phyloP scores from a whole-genome alignment of 768 basidiomycete genomes.

The Leccinellum rugosiceps region DNA sequence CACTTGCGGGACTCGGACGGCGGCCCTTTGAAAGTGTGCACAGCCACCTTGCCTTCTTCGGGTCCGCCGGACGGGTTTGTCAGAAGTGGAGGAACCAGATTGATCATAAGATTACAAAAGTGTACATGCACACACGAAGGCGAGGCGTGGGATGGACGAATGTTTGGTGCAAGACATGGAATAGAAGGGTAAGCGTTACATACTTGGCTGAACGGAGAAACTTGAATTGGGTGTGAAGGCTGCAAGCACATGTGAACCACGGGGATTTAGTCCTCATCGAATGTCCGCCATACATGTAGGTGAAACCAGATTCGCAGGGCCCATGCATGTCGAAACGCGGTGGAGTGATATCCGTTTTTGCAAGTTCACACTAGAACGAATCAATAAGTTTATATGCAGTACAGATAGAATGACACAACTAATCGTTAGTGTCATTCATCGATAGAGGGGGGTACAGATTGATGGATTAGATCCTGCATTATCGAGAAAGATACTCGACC shows the following conservation, averaged over 20 bases:
- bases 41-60: slow-evolving; percentile 47
- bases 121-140: slow-evolving; percentile 55
- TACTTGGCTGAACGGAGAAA: neutral
- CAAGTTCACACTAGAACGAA: slow-evolving; percentile 47
- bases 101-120: slow-evolving; percentile 68
- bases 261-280: slow-evolving; percentile 64
- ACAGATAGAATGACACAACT: neutral
- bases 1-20: neutral
- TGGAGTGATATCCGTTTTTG: slow-evolving; percentile 58
- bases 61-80: slow-evolving; percentile 55
- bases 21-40: slow-evolving; percentile 38
- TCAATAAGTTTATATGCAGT: slow-evolving; percentile 37
- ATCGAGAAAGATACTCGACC: slow-evolving; percentile 57
- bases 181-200: slow-evolving; percentile 50
- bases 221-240: neutral
- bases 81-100: slow-evolving; percentile 46
- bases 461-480: slow-evolving; percentile 60
- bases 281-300: slow-evolving; percentile 65
- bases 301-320: slow-evolving; percentile 4
- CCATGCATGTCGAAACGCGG: slow-evolving; percentile 28
- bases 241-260: slow-evolving; percentile 40
- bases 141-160: slow-evolving; percentile 67
- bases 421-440: slow-evolving; percentile 9
- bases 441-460: slow-evolving; percentile 57
- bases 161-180: slow-evolving; percentile 77